Conservation (phyloP, 192 early-diverging fungal species). For the Coemansia umbellata region DNA sequence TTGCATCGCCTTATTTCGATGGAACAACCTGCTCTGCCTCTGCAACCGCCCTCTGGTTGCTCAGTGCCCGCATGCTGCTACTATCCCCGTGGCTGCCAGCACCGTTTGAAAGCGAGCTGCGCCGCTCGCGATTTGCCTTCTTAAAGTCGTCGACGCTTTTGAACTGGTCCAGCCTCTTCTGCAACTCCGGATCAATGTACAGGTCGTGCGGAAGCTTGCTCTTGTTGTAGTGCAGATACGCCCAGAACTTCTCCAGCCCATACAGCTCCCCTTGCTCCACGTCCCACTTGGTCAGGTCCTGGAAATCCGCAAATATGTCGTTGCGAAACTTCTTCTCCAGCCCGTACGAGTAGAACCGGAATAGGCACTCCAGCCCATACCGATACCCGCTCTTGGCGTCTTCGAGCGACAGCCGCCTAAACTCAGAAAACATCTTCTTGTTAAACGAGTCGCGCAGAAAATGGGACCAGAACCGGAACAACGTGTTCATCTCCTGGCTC, state of each 20-base stretch:
- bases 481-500: conserved; percentile 95
- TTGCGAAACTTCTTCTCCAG: conserved; percentile 83
- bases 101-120: conserved; percentile 21
- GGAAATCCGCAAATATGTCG: conserved; percentile 87
- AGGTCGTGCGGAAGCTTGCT: conserved; percentile 66
- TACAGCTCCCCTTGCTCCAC: conserved; percentile 69
- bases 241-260: conserved; percentile 96
- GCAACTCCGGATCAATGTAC: conserved; percentile 55
- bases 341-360: conserved; percentile 96
- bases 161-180: conserved; percentile 58
- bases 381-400: conserved; percentile 84
- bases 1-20: no score
- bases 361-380: conserved; percentile 96
- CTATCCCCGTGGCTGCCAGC: background rate
- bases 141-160: conserved; percentile 61
- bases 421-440: conserved; percentile 90
- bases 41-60: conserved; percentile 38
- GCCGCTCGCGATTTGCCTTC: conserved; percentile 39
- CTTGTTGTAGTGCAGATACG: conserved; percentile 86
- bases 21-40: conserved; percentile 28
- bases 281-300: conserved; percentile 76
- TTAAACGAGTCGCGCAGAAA: conserved; percentile 97
- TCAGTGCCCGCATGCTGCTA: conserved; percentile 16
- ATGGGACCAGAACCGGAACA: conserved; percentile 97
- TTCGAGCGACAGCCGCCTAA: conserved; percentile 83